Evolutionary conservation across 192 early-diverging fungal species (phyloP).

Genomic region (Linnemannia zychae): DNA sequence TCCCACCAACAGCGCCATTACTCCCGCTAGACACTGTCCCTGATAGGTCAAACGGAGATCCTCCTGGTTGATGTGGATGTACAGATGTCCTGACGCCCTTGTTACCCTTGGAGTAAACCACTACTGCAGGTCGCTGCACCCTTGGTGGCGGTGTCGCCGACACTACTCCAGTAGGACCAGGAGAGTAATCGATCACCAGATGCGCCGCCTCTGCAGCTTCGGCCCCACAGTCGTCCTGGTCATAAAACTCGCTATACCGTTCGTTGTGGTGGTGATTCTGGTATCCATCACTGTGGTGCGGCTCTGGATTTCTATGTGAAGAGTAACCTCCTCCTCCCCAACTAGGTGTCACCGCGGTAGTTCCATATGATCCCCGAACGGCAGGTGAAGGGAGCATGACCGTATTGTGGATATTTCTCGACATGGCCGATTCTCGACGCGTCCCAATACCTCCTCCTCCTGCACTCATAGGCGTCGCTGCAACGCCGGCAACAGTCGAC

Average conservation of each 20-base stretch:
- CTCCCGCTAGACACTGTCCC: background rate
- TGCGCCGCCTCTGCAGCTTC: background rate
- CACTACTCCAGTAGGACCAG: background rate
- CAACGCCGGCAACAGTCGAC: background rate
- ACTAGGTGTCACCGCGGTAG: background rate
- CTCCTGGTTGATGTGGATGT: background rate
- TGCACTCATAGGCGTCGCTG: background rate
- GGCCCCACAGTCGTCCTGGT: background rate
- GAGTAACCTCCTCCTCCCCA: background rate
- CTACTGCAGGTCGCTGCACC: background rate
- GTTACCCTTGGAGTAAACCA: background rate
- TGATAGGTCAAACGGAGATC: background rate
- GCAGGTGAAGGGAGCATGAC: slow-evolving; percentile 5
- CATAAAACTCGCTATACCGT: background rate
- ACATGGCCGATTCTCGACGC: background rate
- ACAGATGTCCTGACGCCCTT: background rate
- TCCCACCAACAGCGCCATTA: background rate
- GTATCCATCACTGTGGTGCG: background rate
- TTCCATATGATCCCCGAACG: background rate
- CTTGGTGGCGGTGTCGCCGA: background rate
- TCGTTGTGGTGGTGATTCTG: background rate
- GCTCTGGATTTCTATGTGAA: background rate
- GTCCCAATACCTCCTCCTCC: background rate
- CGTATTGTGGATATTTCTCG: slow-evolving; percentile 10
- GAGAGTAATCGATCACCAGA: background rate